Evolutionary conservation across 257 asterid species (phyloP), one percentile per base, ranked within the genome.

Genomic region (Mitragyna speciosa): DNA sequence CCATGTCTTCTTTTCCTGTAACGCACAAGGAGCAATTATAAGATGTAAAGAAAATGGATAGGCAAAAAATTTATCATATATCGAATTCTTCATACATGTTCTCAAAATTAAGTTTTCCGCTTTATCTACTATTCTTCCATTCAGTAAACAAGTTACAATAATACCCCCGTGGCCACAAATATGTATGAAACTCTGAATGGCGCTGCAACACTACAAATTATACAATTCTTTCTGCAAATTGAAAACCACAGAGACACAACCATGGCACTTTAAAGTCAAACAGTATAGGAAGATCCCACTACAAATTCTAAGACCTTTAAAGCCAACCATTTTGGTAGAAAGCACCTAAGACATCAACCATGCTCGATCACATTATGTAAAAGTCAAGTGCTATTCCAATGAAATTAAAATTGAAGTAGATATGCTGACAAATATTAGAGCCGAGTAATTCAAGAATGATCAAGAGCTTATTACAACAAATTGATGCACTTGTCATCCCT

Each of bases 1-100:
- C 36, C 3, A 47, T 16, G 24, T 41, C 28, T 48, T 12, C 41
- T 24, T 59, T 41, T 59, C 26, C 20, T n/a, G 15, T 20, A 7
- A 11, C 11, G 41, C 16, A 58, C 24, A 10, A 59, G 58, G 16
- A 58, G 52, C 64, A 61, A 59, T 15, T 26, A 31, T 71, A 43
- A 30, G n/a, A 58, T 14, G 7, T 70, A 43, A 59, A 49, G 72
- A 28, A 78, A 72, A n/a, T 61, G 68, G 72, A 63, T n/a, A 22
- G 24, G 31, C 12, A 59, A 74, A 30, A 79, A 68, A 72, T 2
- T 33, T 15, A 79, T 54, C 51, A 11, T 31, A 26, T 64, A 63
- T 30, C 22, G 10, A n/a, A 26, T 54, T 41, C 71, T 70, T 65
- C 20, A 28, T 19, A 36, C 39, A 78, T 33, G 22, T 43, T 20